These are phyloP conservation scores for Baeospora myosura DNA, from an alignment of 1,284 basidiomycete genomes.

Conservation along the genomic window DNA sequence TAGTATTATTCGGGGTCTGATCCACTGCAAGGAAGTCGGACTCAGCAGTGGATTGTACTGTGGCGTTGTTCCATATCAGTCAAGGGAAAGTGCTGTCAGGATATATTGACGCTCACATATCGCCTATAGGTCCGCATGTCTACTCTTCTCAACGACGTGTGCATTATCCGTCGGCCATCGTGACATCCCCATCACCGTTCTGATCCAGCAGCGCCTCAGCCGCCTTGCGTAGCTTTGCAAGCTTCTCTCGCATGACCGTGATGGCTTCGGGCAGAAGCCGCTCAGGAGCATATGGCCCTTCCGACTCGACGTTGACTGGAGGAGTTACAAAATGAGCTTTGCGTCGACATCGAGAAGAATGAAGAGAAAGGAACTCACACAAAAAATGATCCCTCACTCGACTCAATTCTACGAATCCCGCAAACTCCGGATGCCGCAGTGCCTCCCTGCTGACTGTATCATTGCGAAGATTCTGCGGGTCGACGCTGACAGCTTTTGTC, in stretches of 20 bases:
- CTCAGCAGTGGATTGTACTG: no score
- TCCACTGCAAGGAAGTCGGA: no score
- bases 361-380: slow-evolving; percentile 45
- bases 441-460: slow-evolving; percentile 95
- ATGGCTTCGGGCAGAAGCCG: slow-evolving; percentile 81
- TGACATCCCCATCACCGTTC: slow-evolving; percentile 28
- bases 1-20: no score
- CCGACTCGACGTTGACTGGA: slow-evolving; percentile 84
- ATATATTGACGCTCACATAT: no score
- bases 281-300: slow-evolving; percentile 82
- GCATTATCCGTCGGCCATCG: no score
- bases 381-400: slow-evolving; percentile 92
- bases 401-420: slow-evolving; percentile 76
- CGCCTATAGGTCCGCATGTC: no score
- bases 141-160: no score
- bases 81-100: no score
- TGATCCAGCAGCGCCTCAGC: slow-evolving; percentile 46
- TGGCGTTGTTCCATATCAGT: no score
- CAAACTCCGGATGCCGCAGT: slow-evolving; percentile 87
- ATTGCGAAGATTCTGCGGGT: slow-evolving; percentile 62
- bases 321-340: background rate
- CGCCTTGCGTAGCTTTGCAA: slow-evolving; percentile 52
- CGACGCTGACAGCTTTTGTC: slow-evolving; percentile 53
- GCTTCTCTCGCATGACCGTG: slow-evolving; percentile 78
- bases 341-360: background rate